Conservation (phyloP, 257 asterid species). For the Rhazya stricta region DNA sequence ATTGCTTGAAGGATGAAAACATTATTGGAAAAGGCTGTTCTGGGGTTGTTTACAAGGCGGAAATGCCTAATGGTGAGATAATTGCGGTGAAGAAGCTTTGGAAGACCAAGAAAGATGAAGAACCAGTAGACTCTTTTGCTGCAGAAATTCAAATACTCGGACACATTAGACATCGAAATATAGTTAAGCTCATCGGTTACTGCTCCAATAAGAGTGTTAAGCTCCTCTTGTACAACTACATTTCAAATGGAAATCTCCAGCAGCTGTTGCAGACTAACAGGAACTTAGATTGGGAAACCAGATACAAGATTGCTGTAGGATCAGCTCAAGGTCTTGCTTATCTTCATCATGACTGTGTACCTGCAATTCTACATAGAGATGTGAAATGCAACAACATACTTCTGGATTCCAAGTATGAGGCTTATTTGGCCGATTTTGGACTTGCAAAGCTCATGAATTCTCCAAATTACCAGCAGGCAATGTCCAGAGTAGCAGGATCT, state of each 20-base stretch:
- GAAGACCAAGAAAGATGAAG: slow-evolving; percentile 71
- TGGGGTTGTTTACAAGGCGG: slow-evolving; percentile 79
- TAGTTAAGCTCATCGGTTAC: slow-evolving; percentile 77
- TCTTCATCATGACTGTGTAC: slow-evolving; percentile 88
- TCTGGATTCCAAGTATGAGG: slow-evolving; percentile 72
- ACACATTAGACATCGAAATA: slow-evolving; percentile 88
- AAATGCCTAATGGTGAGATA: slow-evolving; percentile 70
- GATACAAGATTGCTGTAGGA: slow-evolving; percentile 87
- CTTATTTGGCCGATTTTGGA: slow-evolving; percentile 94
- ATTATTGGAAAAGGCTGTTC: slow-evolving; percentile 87
- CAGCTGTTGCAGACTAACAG: slow-evolving; percentile 65
- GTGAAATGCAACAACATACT: slow-evolving; percentile 94
- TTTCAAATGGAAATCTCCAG: slow-evolving; percentile 81
- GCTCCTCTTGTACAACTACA: slow-evolving; percentile 80
- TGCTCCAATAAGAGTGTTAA: slow-evolving; percentile 76
- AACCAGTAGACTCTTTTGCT: slow-evolving; percentile 66
- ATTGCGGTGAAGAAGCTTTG: slow-evolving; percentile 91
- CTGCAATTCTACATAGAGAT: slow-evolving; percentile 82
- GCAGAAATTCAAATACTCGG: slow-evolving; percentile 95
- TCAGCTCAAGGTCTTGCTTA: slow-evolving; percentile 93
- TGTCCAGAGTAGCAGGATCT: slow-evolving; percentile 88
- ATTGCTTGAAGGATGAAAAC: slow-evolving; percentile 71
- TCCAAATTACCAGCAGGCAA: slow-evolving; percentile 78
- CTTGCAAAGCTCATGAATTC: slow-evolving; percentile 89
- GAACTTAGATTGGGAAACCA: slow-evolving; percentile 86